Base-by-base conservation (phyloP, 2,329 filamentous ascomycete genomes). In the Waltergamsia citrina region DNA sequence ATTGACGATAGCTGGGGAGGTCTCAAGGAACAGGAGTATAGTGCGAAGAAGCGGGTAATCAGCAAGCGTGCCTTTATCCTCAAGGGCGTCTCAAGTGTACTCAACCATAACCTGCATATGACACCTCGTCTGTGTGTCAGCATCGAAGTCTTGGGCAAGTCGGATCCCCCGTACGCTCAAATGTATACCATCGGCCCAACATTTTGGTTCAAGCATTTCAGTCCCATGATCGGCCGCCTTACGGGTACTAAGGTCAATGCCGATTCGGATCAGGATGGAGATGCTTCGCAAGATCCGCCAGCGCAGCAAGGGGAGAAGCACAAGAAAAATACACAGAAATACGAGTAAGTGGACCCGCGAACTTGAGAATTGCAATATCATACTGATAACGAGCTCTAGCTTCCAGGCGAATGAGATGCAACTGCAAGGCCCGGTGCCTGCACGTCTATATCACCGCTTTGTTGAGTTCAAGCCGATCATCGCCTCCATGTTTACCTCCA, bases 381-480 rank as follows among this genome's bases (percentile, higher is more conserved):
- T 17, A 16, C 28, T 18, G 8, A 38, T 18, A 6, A 18, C 22
- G 24, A 11, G 26, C 2, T 4, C 2, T 48, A 88, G 84, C 56
- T 96, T 96, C 59, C 88, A 94, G 67, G 85, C 90, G 25, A 88
- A 86, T 53, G 83, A 95, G 54, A 78, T 95, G 49, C 90, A 95
- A 53, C 70, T 96, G 7, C 68, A 73, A 29, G 90, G 90, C 0
- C 90, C 90, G 0, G 81, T 92, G 0, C 88, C 90, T 0, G 64
- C 75, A 3, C 67, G 78, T 41, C 66, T 96, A 22, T 94, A 94
- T 54, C 88, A 95, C 54, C 82, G 87, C 44, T 96, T 83, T 50
- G 88, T 95, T 37, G 88, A 94, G 54, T 95, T 95, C 59, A 82
- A 78, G 37, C 87, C 88, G 18, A 85, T 94, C 49, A 83, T 96